These are phyloP conservation scores for Pterocarpus macrocarpus DNA, from an alignment of 306 rosid genomes.

Conservation along the genomic window DNA sequence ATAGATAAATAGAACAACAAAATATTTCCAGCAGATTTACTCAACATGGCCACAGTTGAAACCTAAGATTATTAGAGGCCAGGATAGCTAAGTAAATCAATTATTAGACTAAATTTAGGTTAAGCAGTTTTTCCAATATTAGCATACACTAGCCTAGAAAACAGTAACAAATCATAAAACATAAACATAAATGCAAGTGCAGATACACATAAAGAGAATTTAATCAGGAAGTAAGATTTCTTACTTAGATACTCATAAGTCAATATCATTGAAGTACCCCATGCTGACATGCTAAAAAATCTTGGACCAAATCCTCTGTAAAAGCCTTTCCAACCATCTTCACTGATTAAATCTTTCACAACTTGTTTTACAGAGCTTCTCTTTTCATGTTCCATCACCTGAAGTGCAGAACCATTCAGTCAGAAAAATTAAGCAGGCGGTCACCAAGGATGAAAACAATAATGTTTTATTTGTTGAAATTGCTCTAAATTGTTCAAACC, in stretches of 20 bases:
- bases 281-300: constrained; percentile 91
- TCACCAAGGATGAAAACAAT: constrained; percentile 20
- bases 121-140: constrained; percentile 12
- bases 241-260: constrained; percentile 93
- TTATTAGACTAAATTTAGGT: constrained; percentile 12
- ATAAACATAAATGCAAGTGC: constrained; percentile 10
- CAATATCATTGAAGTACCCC: constrained; percentile 98
- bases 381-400: constrained; percentile 84
- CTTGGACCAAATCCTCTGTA: constrained; percentile 98
- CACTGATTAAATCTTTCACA: constrained; percentile 69
- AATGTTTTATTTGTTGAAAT: background rate
- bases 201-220: constrained; percentile 28
- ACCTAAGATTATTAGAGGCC: constrained; percentile 5
- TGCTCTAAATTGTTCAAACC: background rate
- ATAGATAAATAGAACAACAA: background rate
- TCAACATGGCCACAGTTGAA: background rate
- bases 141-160: background rate
- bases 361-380: constrained; percentile 76
- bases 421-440: constrained; percentile 28
- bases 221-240: constrained; percentile 43
- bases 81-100: background rate
- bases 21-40: constrained; percentile 6
- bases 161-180: constrained; percentile 12
- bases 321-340: constrained; percentile 96
- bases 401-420: constrained; percentile 47